Evolutionary conservation across 75 land plant genomes (phyloP), one percentile per base, ranked within the genome.

Genomic region (Cunninghamia lanceolata): DNA sequence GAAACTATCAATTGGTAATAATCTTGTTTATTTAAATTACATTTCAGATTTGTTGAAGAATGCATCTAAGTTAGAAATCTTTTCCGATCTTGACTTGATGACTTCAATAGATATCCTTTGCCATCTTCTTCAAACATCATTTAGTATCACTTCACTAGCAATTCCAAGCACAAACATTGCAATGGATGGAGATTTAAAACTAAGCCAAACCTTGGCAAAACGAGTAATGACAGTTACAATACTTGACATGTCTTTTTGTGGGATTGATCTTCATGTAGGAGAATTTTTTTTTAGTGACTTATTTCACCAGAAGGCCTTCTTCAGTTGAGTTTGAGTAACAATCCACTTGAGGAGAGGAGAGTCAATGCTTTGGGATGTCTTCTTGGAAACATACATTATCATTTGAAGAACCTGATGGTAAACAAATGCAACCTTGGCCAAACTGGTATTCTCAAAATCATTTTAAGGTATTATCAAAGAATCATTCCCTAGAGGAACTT

Each of bases 161-260:
- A 89, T 96, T 2, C 83, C 92, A 45, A 77, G 86, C 83, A 93
- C 94, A 34, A 86, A 74, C 45, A 89, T 95, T 85, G 95, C 92
- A 86, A 82, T 38, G 96, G 95, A 94, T 78, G 93, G 91, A n/a
- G 92, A 92, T 43, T 75, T 88, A 63, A 74, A 83, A 83, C 68
- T 96, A 82, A 82, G 89, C 14, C 88, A 91, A 74, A 89, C 90
- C 53, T 85, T 95, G 84, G 85, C 59, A 83, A 85, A 53, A 74
- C 82, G 84, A 63, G 75, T 83, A 39, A 87, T 88, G 52, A 90
- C 89, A 56, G 85, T 92, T 59, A 70, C 88, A 66, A 90, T 89
- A 80, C 89, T 96, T 66, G 94, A 96, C 84, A 40, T 95, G 52
- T 94, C 99, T 38, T 86, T 46, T 66, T 94, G 97, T 89, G 91